These are phyloP conservation scores for Geotrichum aggregatum DNA, from an alignment of 1,139 yeast species.

Conservation along the genomic window DNA sequence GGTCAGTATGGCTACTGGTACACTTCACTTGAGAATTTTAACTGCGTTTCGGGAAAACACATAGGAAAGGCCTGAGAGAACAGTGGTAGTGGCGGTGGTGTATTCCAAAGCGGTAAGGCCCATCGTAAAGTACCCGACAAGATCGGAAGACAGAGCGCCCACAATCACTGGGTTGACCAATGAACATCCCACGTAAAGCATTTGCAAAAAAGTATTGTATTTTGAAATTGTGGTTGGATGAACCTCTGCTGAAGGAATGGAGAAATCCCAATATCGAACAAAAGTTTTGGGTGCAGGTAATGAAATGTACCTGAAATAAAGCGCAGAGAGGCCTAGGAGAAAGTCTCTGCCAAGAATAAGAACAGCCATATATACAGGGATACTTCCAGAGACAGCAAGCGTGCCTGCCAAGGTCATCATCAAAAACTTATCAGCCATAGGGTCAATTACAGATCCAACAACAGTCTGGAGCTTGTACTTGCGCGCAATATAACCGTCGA, in stretches of 20 bases:
- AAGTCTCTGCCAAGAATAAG: slow-evolving; percentile 83
- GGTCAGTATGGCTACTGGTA: too few relatives aligned
- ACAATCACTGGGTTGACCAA: slow-evolving; percentile 59
- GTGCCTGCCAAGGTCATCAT: slow-evolving; percentile 85
- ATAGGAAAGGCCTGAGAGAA: slow-evolving; percentile 75
- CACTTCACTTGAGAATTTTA: slow-evolving; percentile 40
- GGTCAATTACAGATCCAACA: slow-evolving; percentile 88
- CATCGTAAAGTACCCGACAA: slow-evolving; percentile 20
- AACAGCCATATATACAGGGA: slow-evolving; percentile 60
- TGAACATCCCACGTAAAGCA: slow-evolving; percentile 78
- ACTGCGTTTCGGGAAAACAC: slow-evolving; percentile 65
- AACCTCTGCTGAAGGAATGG: slow-evolving; percentile 80
- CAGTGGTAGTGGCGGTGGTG: slow-evolving; percentile 72
- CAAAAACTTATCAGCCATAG: slow-evolving; percentile 87
- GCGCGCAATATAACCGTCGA: slow-evolving; percentile 91
- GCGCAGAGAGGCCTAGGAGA: slow-evolving; percentile 67
- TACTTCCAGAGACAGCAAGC: slow-evolving; percentile 59
- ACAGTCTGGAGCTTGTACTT: slow-evolving; percentile 70
- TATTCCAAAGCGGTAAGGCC: slow-evolving; percentile 28
- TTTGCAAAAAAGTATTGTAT: slow-evolving; percentile 84
- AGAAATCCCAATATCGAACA: slow-evolving; percentile 67
- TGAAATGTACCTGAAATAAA: slow-evolving; percentile 67
- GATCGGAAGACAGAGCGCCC: slow-evolving; percentile 27
- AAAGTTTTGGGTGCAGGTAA: slow-evolving; percentile 75
- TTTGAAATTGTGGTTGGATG: slow-evolving; percentile 87